A percentile compares a stretch with the other conserved stretches of the same genome.
Conservation (phyloP, 108 stramenopile species). For the Cyclostephanos invisitatus region DNA sequence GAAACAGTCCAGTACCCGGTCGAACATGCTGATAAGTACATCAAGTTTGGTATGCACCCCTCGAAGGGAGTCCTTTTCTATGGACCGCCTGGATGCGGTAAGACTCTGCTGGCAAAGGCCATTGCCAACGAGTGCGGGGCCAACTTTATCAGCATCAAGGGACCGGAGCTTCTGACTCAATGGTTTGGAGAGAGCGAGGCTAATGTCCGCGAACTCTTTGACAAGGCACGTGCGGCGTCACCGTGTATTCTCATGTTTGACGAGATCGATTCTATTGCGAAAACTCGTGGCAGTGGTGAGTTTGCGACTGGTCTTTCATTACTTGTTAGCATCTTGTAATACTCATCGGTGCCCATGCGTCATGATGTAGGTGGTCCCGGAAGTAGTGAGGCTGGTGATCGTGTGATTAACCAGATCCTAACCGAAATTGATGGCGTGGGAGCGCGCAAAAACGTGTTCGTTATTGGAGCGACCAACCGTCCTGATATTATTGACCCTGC, state of each 20-base stretch:
- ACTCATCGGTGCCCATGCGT: neutral
- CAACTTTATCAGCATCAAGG: constrained; percentile 99
- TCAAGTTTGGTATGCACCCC: constrained; percentile 96
- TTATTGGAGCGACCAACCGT: constrained; percentile 99
- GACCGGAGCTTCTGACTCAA: constrained; percentile 97
- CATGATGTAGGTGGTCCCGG: constrained; percentile 57
- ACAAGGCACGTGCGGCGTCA: constrained; percentile 98
- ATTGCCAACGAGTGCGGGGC: constrained; percentile 99
- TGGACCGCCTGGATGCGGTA: constrained; percentile 99
- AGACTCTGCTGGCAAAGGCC: constrained; percentile 98
- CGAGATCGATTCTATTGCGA: constrained; percentile 99
- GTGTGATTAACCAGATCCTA: constrained; percentile 99
- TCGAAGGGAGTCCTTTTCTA: constrained; percentile 98
- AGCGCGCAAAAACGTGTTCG: constrained; percentile 96
- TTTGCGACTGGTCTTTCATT: neutral
- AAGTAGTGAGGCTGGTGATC: constrained; percentile 96
- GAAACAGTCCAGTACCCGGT: constrained; percentile 99
- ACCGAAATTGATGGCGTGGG: constrained; percentile 99
- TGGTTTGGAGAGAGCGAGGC: constrained; percentile 99
- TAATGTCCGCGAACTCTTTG: constrained; percentile 98
- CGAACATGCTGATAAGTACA: constrained; percentile 96
- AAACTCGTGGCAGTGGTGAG: constrained; percentile 90
- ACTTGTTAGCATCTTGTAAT: neutral
- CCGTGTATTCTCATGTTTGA: constrained; percentile 99
- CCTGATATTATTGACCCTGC: constrained; percentile 99